These are phyloP conservation scores for Colletotrichum sublineola DNA, from an alignment of 2,329 filamentous ascomycete genomes.

Conservation along the genomic window DNA sequence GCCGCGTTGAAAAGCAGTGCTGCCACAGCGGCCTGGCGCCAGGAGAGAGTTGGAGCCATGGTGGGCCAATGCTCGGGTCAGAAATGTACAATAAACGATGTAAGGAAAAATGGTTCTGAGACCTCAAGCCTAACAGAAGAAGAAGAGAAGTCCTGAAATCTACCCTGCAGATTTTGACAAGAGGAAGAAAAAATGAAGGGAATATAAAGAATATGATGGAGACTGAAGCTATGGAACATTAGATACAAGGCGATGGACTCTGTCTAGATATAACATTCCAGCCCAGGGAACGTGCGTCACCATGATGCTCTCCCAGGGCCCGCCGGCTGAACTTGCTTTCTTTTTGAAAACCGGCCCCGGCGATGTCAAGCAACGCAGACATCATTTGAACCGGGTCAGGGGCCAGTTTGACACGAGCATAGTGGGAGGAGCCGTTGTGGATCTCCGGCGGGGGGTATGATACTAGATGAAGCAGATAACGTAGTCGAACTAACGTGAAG, in stretches of 20 bases:
- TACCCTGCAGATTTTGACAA: slow-evolving; percentile 13
- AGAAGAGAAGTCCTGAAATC: slow-evolving; percentile 14
- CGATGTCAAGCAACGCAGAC: slow-evolving; percentile 2
- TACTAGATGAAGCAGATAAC: background rate
- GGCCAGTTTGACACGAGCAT: slow-evolving; percentile 20
- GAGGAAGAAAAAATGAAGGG: background rate
- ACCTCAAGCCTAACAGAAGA: slow-evolving; percentile 34
- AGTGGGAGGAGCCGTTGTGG: background rate
- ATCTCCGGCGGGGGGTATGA: background rate
- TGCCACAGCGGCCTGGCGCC: slow-evolving; percentile 36
- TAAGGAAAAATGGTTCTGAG: slow-evolving; percentile 6
- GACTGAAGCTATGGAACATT: background rate
- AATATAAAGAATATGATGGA: background rate
- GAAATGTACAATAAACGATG: too few relatives aligned
- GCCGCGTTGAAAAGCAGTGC: slow-evolving; percentile 36
- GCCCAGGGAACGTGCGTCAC: background rate
- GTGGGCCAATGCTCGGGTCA: background rate
- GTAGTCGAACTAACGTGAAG: slow-evolving; percentile 3
- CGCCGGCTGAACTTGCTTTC: slow-evolving; percentile 14
- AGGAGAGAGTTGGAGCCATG: slow-evolving; percentile 25
- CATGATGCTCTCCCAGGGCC: background rate
- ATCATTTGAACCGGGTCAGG: slow-evolving; percentile 6
- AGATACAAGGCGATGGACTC: slow-evolving; percentile 14
- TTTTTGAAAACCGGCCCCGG: background rate
- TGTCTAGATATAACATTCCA: slow-evolving; percentile 26